phyloP scores from a whole-genome alignment of 768 basidiomycete species.

The Imleria badia region DNA sequence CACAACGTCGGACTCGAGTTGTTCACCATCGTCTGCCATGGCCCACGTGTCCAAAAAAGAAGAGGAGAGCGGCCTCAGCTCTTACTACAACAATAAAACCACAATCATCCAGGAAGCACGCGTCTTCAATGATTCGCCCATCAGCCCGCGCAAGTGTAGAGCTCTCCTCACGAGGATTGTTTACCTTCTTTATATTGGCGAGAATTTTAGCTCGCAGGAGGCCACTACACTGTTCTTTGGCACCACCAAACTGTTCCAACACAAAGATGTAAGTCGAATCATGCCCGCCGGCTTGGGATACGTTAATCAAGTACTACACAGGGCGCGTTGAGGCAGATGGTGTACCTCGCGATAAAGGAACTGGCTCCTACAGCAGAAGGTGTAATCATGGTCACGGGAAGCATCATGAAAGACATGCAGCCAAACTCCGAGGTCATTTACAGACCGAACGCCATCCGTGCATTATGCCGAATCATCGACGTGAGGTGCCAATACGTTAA shows the following conservation, averaged over 20 bases:
- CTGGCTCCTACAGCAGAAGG: constrained; percentile 94
- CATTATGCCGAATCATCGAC: constrained; percentile 94
- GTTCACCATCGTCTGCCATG: constrained; percentile 51
- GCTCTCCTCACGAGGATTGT: constrained; percentile 95
- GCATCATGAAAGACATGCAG: constrained; percentile 99
- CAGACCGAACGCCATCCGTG: constrained; percentile 95
- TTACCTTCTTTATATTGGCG: constrained; percentile 94
- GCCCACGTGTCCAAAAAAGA: constrained; percentile 92
- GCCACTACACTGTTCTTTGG: constrained; percentile 98
- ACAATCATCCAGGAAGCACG: constrained; percentile 98
- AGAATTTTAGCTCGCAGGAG: constrained; percentile 92
- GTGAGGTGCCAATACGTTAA: constrained; percentile 48
- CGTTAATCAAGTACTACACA: constrained; percentile 33
- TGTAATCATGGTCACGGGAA: constrained; percentile 99
- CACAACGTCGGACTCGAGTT: constrained; percentile 12
- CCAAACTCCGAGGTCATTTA: constrained; percentile 98
- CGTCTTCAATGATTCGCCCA: constrained; percentile 98
- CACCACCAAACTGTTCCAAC: constrained; percentile 97
- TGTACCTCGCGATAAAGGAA: constrained; percentile 98
- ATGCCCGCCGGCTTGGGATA: neutral
- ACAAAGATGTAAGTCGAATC: constrained; percentile 85
- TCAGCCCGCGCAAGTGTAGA: constrained; percentile 96
- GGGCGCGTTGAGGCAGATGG: constrained; percentile 95
- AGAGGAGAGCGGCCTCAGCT: constrained; percentile 90
- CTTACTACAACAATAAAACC: constrained; percentile 95